Conservation (phyloP, 345 rosid genomes). For the Pistacia integerrima region DNA sequence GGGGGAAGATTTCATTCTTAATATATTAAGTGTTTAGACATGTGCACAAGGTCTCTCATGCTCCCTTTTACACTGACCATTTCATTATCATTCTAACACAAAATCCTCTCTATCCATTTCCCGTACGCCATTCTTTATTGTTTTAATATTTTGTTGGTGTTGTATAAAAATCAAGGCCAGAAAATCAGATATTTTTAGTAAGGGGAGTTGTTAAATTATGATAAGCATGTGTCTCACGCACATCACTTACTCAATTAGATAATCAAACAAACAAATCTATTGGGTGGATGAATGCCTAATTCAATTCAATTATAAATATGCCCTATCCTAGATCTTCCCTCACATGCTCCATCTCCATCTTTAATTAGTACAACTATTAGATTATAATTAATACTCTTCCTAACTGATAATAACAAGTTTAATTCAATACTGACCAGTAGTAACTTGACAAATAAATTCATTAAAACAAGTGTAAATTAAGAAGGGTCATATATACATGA, state of each 20-base stretch:
- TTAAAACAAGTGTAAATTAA: no score
- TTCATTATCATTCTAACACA: conserved; percentile 2
- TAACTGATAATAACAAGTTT: no score
- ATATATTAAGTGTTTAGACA: neutral
- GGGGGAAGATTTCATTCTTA: neutral
- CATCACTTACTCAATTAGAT: conserved; percentile 1
- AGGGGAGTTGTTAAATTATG: conserved; percentile 9
- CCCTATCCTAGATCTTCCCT: neutral
- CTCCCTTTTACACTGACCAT: conserved; percentile 4
- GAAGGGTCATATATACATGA: no score
- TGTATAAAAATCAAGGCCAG: neutral
- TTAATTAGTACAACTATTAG: no score
- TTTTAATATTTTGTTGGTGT: neutral
- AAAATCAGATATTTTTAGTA: neutral
- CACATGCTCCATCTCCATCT: neutral
- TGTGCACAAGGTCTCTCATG: conserved; percentile 9
- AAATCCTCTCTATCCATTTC: conserved; percentile 10
- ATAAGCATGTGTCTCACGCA: conserved; percentile 28
- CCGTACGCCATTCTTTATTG: neutral
- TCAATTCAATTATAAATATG: neutral
- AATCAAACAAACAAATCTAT: conserved; percentile 3
- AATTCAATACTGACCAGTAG: no score
- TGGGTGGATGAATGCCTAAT: neutral
- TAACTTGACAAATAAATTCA: no score
- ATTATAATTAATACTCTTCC: no score